These are phyloP conservation scores for Stentor coeruleus DNA, from an alignment of 73 alveolate genomes.

Conservation along the genomic window DNA sequence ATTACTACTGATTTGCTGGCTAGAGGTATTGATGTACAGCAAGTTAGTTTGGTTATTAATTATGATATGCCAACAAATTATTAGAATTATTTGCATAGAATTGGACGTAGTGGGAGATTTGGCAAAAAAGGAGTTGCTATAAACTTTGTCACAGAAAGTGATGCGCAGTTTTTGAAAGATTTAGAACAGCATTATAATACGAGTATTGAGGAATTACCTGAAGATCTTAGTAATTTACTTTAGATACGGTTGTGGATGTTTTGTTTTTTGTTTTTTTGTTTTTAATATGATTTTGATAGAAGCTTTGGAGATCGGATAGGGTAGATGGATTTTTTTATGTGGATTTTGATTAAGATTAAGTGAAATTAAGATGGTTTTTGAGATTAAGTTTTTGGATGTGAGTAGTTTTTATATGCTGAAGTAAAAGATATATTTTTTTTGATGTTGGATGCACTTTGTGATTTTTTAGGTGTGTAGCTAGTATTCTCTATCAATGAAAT, in stretches of 20 bases:
- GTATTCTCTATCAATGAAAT: too few species aligned
- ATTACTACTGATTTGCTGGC: slow-evolving; percentile 92
- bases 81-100: slow-evolving; percentile 91
- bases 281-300: too few species aligned
- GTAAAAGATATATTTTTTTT: too few species aligned
- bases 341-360: too few species aligned
- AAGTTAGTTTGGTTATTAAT: slow-evolving; percentile 82
- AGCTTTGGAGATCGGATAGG: too few species aligned
- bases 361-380: too few species aligned
- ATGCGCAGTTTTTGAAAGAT: slow-evolving; percentile 82
- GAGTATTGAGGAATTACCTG: slow-evolving; percentile 94
- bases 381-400: too few species aligned
- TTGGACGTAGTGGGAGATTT: slow-evolving; percentile 94
- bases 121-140: slow-evolving; percentile 96
- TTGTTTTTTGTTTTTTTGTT: too few species aligned
- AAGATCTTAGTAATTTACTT: slow-evolving; percentile 76
- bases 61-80: slow-evolving; percentile 83
- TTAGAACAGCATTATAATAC: slow-evolving; percentile 91
- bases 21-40: slow-evolving; percentile 91
- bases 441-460: too few species aligned
- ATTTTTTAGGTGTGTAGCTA: too few species aligned
- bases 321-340: too few species aligned
- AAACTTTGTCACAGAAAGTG: slow-evolving; percentile 87
- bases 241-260: slow-evolving; percentile 31
- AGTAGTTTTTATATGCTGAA: too few species aligned